Evolutionary conservation across 345 rosid genomes (phyloP), one percentile per base, ranked within the genome.

Genomic region (Acer saccharum): DNA sequence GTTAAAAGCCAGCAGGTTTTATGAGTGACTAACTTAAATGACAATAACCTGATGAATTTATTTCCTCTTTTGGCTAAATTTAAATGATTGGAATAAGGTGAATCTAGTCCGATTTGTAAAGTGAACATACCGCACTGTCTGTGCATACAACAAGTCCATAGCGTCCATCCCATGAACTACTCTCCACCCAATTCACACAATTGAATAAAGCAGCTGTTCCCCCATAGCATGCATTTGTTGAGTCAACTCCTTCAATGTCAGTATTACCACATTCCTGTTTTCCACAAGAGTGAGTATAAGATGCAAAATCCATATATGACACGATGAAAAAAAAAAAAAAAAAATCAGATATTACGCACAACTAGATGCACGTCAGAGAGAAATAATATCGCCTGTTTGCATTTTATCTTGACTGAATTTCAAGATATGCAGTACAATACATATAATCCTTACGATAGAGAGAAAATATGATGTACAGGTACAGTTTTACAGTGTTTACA

Each of bases 151-250:
- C 97, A 63, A 97, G 91, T 60, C 98, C 98, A 85, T 92, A 93
- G 69, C 95, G 91, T 78, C 99, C 96, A 77, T 93, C 99, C 97
- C 97, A 91, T 16, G 99, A 92, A 82, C 81, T 79, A 81, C 98
- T 93, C 86, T 97, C 99, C 83, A 93, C 97, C 99, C 98, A 97
- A 77, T 97, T 97, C 80, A 97, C 95, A 84, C 97, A 96, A 71
- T 92, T 96, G 76, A 96, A 84, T 80, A 96, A 88, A 77, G 98
- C 69, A 4, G 77, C 77, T 10, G 77, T 74, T 64, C 77, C 77
- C 3, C 99, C 98, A 78, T 96, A 96, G 85, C 99, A 96, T 69
- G 97, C 98, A 86, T 94, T 96, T 29, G 92, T 87, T 6, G 98
- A 94, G 86, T 94, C 99, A 67, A 97, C 99, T 23, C 98, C 99